Evolutionary conservation across 306 rosid species (phyloP).

Genomic region (Vachellia collinsii): DNA sequence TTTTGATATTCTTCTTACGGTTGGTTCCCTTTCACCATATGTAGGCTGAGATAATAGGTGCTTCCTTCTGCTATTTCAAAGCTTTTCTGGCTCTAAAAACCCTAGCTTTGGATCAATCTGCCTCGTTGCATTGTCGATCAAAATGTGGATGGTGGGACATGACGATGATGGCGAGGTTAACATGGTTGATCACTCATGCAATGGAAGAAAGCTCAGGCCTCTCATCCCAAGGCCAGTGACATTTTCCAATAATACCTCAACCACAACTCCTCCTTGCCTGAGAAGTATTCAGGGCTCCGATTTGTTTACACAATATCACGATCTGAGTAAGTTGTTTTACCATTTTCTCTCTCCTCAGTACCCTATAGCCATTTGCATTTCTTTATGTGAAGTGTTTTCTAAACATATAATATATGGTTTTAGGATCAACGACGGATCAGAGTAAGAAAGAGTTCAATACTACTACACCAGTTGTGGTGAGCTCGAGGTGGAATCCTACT

Average conservation of each 20-base stretch:
- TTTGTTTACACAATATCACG: conserved; percentile 66
- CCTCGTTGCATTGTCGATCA: neutral
- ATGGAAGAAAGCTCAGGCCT: conserved; percentile 71
- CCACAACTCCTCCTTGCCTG: conserved; percentile 49
- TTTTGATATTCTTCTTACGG: conserved; percentile 20
- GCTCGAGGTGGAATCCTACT: conserved; percentile 80
- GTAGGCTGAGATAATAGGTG: neutral
- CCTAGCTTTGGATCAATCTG: conserved; percentile 34
- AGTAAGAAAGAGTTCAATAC: conserved; percentile 46
- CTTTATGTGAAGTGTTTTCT: neutral
- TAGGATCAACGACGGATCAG: conserved; percentile 45
- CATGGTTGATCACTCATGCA: conserved; percentile 61
- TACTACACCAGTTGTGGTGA: conserved; percentile 51
- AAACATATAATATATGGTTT: neutral
- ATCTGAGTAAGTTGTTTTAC: conserved; percentile 50
- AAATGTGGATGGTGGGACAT: conserved; percentile 89
- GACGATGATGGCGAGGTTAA: conserved; percentile 63
- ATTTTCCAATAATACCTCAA: conserved; percentile 46
- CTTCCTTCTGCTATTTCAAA: conserved; percentile 18
- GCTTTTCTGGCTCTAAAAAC: conserved; percentile 24
- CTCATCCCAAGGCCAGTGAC: conserved; percentile 68
- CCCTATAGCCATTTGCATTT: neutral
- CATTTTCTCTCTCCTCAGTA: too few species aligned
- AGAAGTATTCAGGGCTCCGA: conserved; percentile 51
- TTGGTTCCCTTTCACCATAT: conserved; percentile 9